phyloP scores from a whole-genome alignment of 129 eudicot species.

The Deinandra increscens region DNA sequence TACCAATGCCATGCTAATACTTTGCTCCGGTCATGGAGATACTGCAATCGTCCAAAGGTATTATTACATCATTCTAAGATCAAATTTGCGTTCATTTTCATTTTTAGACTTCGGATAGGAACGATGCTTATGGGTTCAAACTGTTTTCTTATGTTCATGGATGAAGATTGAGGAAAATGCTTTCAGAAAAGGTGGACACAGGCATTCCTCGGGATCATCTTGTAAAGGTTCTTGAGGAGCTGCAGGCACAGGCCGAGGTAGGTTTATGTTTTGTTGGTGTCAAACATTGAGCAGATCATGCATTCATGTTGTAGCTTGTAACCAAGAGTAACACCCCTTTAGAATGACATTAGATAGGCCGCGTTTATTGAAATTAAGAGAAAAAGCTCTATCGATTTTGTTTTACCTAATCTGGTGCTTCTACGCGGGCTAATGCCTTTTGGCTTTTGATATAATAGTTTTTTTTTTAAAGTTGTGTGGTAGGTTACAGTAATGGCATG shows the following conservation, averaged over 20 bases:
- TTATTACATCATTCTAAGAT: not conserved
- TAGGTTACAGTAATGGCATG: too few relatives aligned
- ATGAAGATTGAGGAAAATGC: constrained; percentile 67
- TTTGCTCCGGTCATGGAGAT: constrained; percentile 97
- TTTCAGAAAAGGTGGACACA: constrained; percentile 54
- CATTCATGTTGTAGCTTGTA: constrained; percentile 7
- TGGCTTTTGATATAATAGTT: too few relatives aligned
- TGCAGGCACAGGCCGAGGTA: constrained; percentile 95
- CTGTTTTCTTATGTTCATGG: constrained; percentile 19
- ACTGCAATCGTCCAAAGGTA: constrained; percentile 82
- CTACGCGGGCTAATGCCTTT: too few relatives aligned
- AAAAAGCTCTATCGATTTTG: too few relatives aligned
- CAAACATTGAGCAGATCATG: constrained; percentile 40
- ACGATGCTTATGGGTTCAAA: too few relatives aligned
- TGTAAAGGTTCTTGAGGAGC: constrained; percentile 74
- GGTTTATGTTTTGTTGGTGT: constrained; percentile 91
- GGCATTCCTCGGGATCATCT: constrained; percentile 57
- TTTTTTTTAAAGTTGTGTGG: too few relatives aligned
- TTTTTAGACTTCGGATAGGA: too few relatives aligned
- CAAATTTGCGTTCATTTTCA: not conserved
- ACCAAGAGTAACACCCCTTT: constrained; percentile 2
- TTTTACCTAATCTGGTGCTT: too few relatives aligned
- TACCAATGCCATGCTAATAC: constrained; percentile 70
- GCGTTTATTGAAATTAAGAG: too few relatives aligned
- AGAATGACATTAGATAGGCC: not conserved